Evolutionary conservation across 1,139 yeast genomes (phyloP), one percentile per base, ranked within the genome.

Genomic region (Suhomyces ambrosiae): DNA sequence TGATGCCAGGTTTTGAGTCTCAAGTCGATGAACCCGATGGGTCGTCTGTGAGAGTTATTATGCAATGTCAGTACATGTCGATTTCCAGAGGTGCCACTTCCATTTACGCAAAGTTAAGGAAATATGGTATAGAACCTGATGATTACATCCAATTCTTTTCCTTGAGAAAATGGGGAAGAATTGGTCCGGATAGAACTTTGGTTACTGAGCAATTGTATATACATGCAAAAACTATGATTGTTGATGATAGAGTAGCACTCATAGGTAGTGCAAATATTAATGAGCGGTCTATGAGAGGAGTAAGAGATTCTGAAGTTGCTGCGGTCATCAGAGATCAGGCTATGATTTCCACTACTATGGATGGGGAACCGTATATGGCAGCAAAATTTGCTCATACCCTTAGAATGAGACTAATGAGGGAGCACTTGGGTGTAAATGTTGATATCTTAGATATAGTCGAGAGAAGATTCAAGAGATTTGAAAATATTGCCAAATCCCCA

Each of bases 1-100:
- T 94, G 50, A 88, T 92, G 95, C 99, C 99, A 1, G 99, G 98
- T 0, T 94, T 94, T 59, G 95, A 87, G 54, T 83, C 96, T 12
- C 88, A 89, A 49, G 95, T 94, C 23, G 97, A 92, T 58, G 80
- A 86, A 48, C 86, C 95, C 5, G 97, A 89, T 50, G 98, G 97
- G 5, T 85, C 96, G 0, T 80, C 96, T 15, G 92, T 94, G 5
- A 78, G 99, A 52, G 86, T 92, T 23, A 94, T 94, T 51, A 90
- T 92, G 95, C 95, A 90, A 64, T 89, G 97, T 56, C 97, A 94
- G 62, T 94, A 80, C 60, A 82, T 86, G 80, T 84, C 96, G 2
- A 94, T 94, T 30, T 87, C 96, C 1, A 78, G 96, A 56, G 98
- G 98, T 1, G 76, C 83, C 10, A 75, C 89, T n/a, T 87, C 96